Percentiles rank a stretch among this genome's conserved stretches.
These are phyloP conservation scores for Mortierella sp. DNA, from an alignment of 371 early-diverging fungal genomes.

Conservation along the genomic window DNA sequence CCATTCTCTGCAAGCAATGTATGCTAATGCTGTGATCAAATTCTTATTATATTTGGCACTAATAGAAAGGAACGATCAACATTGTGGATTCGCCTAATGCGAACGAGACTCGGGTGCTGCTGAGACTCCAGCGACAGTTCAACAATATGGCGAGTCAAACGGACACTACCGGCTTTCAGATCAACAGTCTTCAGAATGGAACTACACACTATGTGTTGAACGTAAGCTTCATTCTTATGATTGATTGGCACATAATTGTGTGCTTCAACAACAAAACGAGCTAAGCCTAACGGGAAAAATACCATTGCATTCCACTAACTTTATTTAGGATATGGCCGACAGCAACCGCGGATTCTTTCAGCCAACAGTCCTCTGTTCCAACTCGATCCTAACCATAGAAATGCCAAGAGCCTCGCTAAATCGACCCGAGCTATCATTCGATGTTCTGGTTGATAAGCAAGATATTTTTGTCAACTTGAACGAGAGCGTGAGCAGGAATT, in stretches of 20 bases:
- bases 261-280: background rate
- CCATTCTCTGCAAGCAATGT: background rate
- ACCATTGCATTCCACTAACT: background rate
- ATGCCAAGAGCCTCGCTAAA: conserved; percentile 31
- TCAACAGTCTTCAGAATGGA: conserved; percentile 27
- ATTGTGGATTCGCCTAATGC: conserved; percentile 39
- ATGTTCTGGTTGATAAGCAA: conserved; percentile 36
- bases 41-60: background rate
- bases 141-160: conserved; percentile 27
- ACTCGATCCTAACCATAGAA: conserved; percentile 45
- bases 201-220: conserved; percentile 29
- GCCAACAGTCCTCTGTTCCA: conserved; percentile 38
- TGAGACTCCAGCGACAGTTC: conserved; percentile 49
- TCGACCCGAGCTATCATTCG: conserved; percentile 25
- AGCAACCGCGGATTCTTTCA: conserved; percentile 28
- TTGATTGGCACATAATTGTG: background rate
- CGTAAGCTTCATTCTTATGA: conserved; percentile 13
- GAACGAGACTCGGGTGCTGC: conserved; percentile 30
- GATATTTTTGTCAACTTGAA: conserved; percentile 35
- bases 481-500: conserved; percentile 22
- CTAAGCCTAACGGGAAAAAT: background rate
- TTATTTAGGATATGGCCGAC: conserved; percentile 38
- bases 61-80: conserved; percentile 35
- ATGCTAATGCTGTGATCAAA: background rate
- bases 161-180: conserved; percentile 38